A percentile compares a stretch with the other conserved stretches of the same genome.
phyloP scores from a whole-genome alignment of 768 basidiomycete genomes.

The Sarcomyxa edulis region DNA sequence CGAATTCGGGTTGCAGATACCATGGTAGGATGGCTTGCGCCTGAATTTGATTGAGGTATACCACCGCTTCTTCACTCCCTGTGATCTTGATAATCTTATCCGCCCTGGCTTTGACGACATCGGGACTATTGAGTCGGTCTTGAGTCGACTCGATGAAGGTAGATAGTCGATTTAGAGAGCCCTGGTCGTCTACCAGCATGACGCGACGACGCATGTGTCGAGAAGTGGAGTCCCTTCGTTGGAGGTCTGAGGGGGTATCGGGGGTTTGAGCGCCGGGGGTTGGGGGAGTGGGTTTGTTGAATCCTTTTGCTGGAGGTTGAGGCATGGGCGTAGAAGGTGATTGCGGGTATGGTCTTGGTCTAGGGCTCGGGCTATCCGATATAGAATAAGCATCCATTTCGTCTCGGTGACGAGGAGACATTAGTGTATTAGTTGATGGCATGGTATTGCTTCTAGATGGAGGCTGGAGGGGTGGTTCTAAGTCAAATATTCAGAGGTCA shows the following conservation, averaged over 20 bases:
- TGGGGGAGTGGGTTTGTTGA: constrained; percentile 31
- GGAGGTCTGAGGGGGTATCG: constrained; percentile 12
- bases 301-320: constrained; percentile 10
- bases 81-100: constrained; percentile 33
- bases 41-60: constrained; percentile 31
- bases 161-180: constrained; percentile 24
- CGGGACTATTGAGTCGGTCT: constrained; percentile 24
- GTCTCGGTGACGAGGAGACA: too few species aligned
- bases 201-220: constrained; percentile 16
- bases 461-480: too few species aligned
- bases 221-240: constrained; percentile 3
- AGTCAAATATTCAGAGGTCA: too few species aligned
- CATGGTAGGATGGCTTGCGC: constrained; percentile 38
- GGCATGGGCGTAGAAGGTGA: constrained; percentile 11
- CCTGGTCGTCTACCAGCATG: constrained; percentile 33
- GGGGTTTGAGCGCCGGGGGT: constrained; percentile 24
- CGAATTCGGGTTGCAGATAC: constrained; percentile 56
- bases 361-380: constrained; percentile 6
- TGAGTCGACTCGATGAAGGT: constrained; percentile 31
- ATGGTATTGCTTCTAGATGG: background rate
- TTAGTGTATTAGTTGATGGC: too few species aligned
- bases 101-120: constrained; percentile 17
- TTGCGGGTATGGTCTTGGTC: constrained; percentile 18
- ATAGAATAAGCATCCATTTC: too few species aligned
- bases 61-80: constrained; percentile 37